Evolutionary conservation across 2,329 filamentous ascomycete genomes (phyloP).

Genomic region (Ophiostoma quercus): DNA sequence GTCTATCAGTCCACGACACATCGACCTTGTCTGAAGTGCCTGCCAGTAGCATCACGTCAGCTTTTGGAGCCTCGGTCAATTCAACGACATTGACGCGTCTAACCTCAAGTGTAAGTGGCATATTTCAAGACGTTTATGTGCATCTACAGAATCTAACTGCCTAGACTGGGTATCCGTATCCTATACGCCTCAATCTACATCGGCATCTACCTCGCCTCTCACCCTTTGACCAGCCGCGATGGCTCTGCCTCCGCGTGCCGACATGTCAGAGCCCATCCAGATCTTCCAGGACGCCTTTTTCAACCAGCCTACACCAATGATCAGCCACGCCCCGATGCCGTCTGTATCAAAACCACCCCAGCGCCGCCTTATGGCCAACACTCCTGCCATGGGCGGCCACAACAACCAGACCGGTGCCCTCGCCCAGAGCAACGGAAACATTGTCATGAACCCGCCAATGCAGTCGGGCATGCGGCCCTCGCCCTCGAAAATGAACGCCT

Average conservation of each 20-base stretch:
- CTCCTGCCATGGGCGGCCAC: constrained; percentile 34
- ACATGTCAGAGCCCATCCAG: constrained; percentile 44
- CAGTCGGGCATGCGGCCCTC: constrained; percentile 54
- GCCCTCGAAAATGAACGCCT: constrained; percentile 57
- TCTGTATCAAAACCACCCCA: constrained; percentile 44
- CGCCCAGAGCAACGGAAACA: constrained; percentile 21
- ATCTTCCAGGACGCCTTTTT: constrained; percentile 51
- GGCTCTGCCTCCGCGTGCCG: constrained; percentile 49
- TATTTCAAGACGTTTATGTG: background rate
- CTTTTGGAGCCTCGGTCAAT: constrained; percentile 9
- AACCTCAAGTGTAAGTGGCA: background rate
- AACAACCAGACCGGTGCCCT: background rate
- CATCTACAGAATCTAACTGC: too few species aligned
- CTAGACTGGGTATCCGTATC: constrained; percentile 17
- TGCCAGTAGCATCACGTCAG: background rate
- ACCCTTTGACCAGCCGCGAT: constrained; percentile 39
- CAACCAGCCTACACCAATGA: constrained; percentile 44
- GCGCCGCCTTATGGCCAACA: constrained; percentile 38
- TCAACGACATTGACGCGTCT: background rate
- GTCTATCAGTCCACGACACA: background rate
- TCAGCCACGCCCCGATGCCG: constrained; percentile 54
- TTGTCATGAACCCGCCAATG: constrained; percentile 55
- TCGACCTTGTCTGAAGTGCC: too few species aligned
- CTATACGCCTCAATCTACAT: constrained; percentile 4
- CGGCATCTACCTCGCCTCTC: constrained; percentile 11